phyloP scores from a whole-genome alignment of 169 alveolate genomes.

The Babesia bovis region DNA sequence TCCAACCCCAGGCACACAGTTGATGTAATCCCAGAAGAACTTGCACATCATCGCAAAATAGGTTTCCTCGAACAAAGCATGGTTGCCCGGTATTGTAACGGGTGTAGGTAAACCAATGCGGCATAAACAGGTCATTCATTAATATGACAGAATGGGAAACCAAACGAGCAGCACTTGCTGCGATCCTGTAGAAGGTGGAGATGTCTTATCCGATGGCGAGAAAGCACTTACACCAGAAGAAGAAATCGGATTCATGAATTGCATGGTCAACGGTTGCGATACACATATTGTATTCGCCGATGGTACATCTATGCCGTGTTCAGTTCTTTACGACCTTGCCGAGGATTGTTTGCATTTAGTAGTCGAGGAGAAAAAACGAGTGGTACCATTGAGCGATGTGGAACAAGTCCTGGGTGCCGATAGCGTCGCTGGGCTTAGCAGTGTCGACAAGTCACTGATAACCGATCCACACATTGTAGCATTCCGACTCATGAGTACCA shows the following conservation, averaged over 20 bases:
- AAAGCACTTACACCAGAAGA: constrained; percentile 27
- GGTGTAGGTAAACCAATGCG: constrained; percentile 1
- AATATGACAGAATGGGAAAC: constrained; percentile 19
- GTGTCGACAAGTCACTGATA: constrained; percentile 6
- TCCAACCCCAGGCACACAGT: constrained; percentile 36
- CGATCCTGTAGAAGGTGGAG: constrained; percentile 1
- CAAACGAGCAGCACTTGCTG: constrained; percentile 29
- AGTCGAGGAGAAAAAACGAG: constrained; percentile 27
- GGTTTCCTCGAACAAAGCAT: not conserved
- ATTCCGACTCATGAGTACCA: constrained; percentile 28
- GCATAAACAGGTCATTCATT: not conserved
- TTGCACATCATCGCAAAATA: not conserved
- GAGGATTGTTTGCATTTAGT: constrained; percentile 30
- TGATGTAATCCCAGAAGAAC: not conserved
- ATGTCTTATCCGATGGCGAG: constrained; percentile 1
- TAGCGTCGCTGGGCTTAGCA: constrained; percentile 38
- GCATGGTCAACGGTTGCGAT: constrained; percentile 43
- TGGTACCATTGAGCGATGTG: constrained; percentile 23
- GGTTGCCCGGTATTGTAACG: constrained; percentile 11
- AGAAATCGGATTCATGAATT: constrained; percentile 25
- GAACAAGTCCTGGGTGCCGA: constrained; percentile 16
- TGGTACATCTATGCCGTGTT: constrained; percentile 33
- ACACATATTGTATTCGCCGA: constrained; percentile 35
- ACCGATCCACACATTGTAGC: constrained; percentile 28
- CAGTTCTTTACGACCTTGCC: constrained; percentile 28